These are phyloP conservation scores for Leccinum ochraceum DNA, from an alignment of 768 basidiomycete species.

Conservation along the genomic window DNA sequence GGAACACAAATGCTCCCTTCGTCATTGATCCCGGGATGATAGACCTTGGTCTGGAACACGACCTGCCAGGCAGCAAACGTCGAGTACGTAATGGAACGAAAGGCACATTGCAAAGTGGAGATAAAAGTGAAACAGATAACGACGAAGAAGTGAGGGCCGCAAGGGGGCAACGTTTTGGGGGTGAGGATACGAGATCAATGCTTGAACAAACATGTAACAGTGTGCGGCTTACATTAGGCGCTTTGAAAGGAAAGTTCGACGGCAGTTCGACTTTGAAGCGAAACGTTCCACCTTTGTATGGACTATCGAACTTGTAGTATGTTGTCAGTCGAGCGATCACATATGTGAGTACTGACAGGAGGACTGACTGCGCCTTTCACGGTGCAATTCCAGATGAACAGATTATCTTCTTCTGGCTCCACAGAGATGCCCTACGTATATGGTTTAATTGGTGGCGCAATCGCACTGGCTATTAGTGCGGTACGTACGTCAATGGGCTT, in stretches of 20 bases:
- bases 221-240: constrained; percentile 58
- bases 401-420: constrained; percentile 66
- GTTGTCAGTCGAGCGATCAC: constrained; percentile 4
- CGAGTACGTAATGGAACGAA: constrained; percentile 21
- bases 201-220: constrained; percentile 7
- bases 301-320: constrained; percentile 61
- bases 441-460: constrained; percentile 12
- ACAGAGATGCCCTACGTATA: constrained; percentile 57
- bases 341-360: constrained; percentile 1
- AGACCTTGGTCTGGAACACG: constrained; percentile 82
- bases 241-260: constrained; percentile 83
- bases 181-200: constrained; percentile 6
- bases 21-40: constrained; percentile 90
- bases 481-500: constrained; percentile 64
- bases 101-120: not conserved
- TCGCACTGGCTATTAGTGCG: constrained; percentile 11
- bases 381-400: constrained; percentile 75
- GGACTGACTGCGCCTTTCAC: constrained; percentile 71
- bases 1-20: constrained; percentile 86
- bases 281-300: constrained; percentile 83
- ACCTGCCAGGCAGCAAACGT: constrained; percentile 48
- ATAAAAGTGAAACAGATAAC: constrained; percentile 1
- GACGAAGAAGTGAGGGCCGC: constrained; percentile 3
- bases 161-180: constrained; percentile 23
- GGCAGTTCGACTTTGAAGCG: constrained; percentile 75